Conservation (phyloP, 2,329 filamentous ascomycete species). For the Neonectria ditissima region DNA sequence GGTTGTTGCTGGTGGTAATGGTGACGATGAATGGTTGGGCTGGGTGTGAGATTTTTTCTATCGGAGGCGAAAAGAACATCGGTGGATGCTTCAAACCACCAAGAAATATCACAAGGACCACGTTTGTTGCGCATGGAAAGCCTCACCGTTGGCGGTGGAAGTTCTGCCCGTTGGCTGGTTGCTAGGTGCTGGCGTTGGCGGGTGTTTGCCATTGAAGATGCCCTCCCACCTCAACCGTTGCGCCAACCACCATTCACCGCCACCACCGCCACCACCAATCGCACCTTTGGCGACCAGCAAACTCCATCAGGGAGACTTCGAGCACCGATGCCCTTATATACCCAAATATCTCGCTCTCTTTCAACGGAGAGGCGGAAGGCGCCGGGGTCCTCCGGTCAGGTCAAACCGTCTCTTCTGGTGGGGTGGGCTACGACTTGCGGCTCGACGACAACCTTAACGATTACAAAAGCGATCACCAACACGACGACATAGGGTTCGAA, state of each 20-base stretch:
- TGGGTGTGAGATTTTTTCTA: neutral
- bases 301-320: slow-evolving; percentile 1
- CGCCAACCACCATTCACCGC: slow-evolving; percentile 10
- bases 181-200: slow-evolving; percentile 4
- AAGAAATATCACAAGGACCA: slow-evolving; percentile 16
- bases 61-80: neutral
- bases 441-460: slow-evolving; percentile 14
- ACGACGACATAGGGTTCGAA: slow-evolving; percentile 30
- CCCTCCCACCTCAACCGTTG: slow-evolving; percentile 10
- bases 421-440: slow-evolving; percentile 21
- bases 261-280: slow-evolving; percentile 13
- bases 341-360: neutral
- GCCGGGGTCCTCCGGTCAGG: slow-evolving; percentile 43
- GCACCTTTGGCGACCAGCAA: neutral
- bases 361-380: slow-evolving; percentile 39
- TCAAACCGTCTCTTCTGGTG: slow-evolving; percentile 41
- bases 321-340: slow-evolving; percentile 27
- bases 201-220: slow-evolving; percentile 2
- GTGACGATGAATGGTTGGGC: slow-evolving; percentile 21
- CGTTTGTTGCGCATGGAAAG: slow-evolving; percentile 6
- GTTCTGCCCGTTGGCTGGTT: slow-evolving; percentile 5
- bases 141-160: slow-evolving; percentile 20
- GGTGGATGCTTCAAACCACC: slow-evolving; percentile 30
- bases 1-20: slow-evolving; percentile 17
- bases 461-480: neutral